phyloP scores from a whole-genome alignment of 1,284 basidiomycete genomes.

The Ustilago nuda region DNA sequence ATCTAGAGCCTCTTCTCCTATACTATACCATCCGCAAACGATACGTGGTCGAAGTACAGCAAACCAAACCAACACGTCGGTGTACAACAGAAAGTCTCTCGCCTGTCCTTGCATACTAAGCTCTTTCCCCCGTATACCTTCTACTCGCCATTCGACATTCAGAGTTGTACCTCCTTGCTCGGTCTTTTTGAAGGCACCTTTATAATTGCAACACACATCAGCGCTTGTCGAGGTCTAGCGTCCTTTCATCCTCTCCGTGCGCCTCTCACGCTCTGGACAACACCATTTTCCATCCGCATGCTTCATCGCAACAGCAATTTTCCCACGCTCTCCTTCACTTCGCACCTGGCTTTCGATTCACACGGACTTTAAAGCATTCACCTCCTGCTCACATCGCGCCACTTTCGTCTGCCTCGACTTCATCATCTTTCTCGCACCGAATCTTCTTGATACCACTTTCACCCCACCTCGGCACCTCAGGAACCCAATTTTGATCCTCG shows the following conservation, averaged over 20 bases:
- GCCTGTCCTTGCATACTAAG: not conserved
- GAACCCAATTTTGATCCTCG: not conserved
- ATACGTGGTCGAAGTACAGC: not conserved
- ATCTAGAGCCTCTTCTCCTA: conserved; percentile 1
- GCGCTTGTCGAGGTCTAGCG: not conserved
- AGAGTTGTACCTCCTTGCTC: too few relatives aligned
- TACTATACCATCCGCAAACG: conserved; percentile 17
- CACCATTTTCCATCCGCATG: not conserved
- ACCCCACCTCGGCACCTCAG: not conserved
- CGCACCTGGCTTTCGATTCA: not conserved
- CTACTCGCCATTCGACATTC: not conserved
- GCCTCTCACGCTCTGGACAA: conserved; percentile 16
- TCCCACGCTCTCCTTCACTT: conserved; percentile 22
- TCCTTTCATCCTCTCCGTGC: not conserved
- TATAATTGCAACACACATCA: not conserved
- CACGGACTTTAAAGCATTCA: not conserved
- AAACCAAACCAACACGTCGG: not conserved
- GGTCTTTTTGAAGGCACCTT: not conserved
- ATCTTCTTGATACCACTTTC: not conserved
- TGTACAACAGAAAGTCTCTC: conserved; percentile 18
- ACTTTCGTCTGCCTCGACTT: not conserved
- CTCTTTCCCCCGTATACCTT: conserved; percentile 2
- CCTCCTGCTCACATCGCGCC: not conserved
- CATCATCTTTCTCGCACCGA: not conserved
- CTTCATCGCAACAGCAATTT: not conserved